A percentile compares a stretch with the other conserved stretches of the same genome.
Evolutionary conservation across 2,329 filamentous ascomycete species (phyloP).

Genomic region (Metarhizium robertsii): DNA sequence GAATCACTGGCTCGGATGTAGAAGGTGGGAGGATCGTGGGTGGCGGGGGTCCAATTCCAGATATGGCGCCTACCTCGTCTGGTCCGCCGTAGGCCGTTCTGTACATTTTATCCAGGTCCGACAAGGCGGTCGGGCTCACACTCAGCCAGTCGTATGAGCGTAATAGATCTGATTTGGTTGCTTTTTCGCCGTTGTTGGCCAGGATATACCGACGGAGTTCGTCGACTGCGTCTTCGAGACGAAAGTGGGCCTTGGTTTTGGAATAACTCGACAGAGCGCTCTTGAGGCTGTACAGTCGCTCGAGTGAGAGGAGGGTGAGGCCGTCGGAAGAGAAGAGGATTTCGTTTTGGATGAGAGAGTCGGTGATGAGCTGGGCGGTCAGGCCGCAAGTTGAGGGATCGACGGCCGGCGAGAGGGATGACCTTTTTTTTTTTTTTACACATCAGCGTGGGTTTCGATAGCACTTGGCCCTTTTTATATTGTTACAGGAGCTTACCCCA

Average conservation of each 20-base stretch:
- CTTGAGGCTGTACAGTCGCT: constrained; percentile 57
- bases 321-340: constrained; percentile 51
- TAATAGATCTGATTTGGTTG: constrained; percentile 41
- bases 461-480: neutral
- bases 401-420: constrained; percentile 35
- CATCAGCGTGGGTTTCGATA: neutral
- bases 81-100: constrained; percentile 44
- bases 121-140: constrained; percentile 38
- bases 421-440: constrained; percentile 1
- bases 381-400: constrained; percentile 34
- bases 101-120: constrained; percentile 48
- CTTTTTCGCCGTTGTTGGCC: constrained; percentile 37
- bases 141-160: constrained; percentile 49
- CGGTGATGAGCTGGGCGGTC: constrained; percentile 41
- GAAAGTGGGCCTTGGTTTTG: constrained; percentile 30
- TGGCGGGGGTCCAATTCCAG: constrained; percentile 21
- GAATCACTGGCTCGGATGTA: constrained; percentile 11
- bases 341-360: constrained; percentile 51
- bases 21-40: constrained; percentile 1
- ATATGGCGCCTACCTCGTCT: constrained; percentile 36
- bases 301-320: constrained; percentile 49
- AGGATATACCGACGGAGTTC: constrained; percentile 52
- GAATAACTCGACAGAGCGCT: constrained; percentile 49
- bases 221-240: constrained; percentile 53
- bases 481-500: constrained; percentile 23